Percentiles rank a stretch among this genome's conserved stretches.
Evolutionary conservation across 352 stramenopile genomes (phyloP).

Genomic region (Pelagophyceae sp.): DNA sequence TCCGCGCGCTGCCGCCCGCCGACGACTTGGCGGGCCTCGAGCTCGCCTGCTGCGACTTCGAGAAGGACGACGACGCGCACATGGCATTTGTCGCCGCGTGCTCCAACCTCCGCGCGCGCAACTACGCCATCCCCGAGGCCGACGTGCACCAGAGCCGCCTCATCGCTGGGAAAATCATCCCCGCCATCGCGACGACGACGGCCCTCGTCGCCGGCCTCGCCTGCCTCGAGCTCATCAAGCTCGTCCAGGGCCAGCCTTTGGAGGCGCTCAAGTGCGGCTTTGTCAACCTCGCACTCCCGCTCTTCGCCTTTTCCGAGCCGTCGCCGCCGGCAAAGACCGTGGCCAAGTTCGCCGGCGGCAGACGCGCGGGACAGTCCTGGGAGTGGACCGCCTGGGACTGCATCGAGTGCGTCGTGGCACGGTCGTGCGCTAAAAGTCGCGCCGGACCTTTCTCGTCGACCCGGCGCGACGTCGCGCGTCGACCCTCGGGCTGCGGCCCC

Average conservation of each 20-base stretch:
- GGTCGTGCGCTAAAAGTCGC: too few species aligned
- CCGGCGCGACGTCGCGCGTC: too few species aligned
- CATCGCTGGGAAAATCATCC: constrained; percentile 99
- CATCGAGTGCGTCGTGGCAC: too few species aligned
- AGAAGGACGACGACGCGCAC: constrained; percentile 96
- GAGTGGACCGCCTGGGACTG: constrained; percentile 96
- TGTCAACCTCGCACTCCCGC: constrained; percentile 91
- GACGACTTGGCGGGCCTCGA: constrained; percentile 70
- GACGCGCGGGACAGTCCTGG: constrained; percentile 78
- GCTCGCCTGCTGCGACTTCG: constrained; percentile 89
- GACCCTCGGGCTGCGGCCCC: too few species aligned
- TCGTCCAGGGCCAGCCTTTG: constrained; percentile 61
- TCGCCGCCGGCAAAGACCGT: constrained; percentile 80
- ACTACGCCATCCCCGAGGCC: constrained; percentile 94
- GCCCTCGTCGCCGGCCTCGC: constrained; percentile 94
- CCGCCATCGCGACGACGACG: constrained; percentile 98
- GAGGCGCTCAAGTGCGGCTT: constrained; percentile 97
- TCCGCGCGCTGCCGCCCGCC: constrained; percentile 67
- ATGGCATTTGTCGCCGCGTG: constrained; percentile 92
- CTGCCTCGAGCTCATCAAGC: constrained; percentile 95
- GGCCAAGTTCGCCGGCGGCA: constrained; percentile 52
- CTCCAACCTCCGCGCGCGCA: constrained; percentile 89
- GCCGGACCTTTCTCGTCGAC: too few species aligned
- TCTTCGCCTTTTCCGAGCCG: constrained; percentile 95
- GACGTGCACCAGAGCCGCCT: constrained; percentile 94